These are phyloP conservation scores for Nemophila menziesii DNA, from an alignment of 257 asterid species.

Conservation along the genomic window DNA sequence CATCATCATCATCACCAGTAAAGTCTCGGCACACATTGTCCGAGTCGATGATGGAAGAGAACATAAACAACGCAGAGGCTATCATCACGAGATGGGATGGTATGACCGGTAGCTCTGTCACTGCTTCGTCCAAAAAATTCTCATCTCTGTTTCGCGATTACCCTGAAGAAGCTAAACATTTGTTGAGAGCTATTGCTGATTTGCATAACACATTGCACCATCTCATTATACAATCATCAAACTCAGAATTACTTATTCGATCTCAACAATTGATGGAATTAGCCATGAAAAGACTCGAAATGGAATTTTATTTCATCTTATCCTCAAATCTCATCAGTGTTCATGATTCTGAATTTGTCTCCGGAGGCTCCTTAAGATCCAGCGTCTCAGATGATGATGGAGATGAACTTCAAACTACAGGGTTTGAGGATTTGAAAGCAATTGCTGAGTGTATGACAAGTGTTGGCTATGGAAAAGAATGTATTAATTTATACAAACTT, in stretches of 20 bases:
- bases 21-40: slow-evolving; percentile 29
- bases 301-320: slow-evolving; percentile 42
- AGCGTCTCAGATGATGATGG: slow-evolving; percentile 30
- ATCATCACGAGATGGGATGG: slow-evolving; percentile 33
- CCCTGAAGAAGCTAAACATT: slow-evolving; percentile 27
- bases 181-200: slow-evolving; percentile 33
- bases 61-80: slow-evolving; percentile 34
- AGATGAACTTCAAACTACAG: slow-evolving; percentile 9
- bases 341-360: slow-evolving; percentile 47
- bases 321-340: slow-evolving; percentile 28
- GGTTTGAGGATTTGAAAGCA: slow-evolving; percentile 35
- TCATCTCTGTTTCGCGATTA: slow-evolving; percentile 28
- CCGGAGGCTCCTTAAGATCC: slow-evolving; percentile 20
- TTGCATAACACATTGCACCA: slow-evolving; percentile 46
- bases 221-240: slow-evolving; percentile 23
- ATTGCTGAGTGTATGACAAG: slow-evolving; percentile 72
- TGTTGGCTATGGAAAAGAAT: slow-evolving; percentile 60
- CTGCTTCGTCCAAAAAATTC: slow-evolving; percentile 7
- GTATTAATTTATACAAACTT: slow-evolving; percentile 43
- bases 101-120: slow-evolving; percentile 12
- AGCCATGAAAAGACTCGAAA: slow-evolving; percentile 55
- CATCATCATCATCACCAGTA: slow-evolving; percentile 21
- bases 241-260: slow-evolving; percentile 30
- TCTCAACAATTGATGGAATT: slow-evolving; percentile 57
- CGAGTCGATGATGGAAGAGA: slow-evolving; percentile 44